Evolutionary conservation across 306 rosid species (phyloP).

Genomic region (Echinosophora koreensis): DNA sequence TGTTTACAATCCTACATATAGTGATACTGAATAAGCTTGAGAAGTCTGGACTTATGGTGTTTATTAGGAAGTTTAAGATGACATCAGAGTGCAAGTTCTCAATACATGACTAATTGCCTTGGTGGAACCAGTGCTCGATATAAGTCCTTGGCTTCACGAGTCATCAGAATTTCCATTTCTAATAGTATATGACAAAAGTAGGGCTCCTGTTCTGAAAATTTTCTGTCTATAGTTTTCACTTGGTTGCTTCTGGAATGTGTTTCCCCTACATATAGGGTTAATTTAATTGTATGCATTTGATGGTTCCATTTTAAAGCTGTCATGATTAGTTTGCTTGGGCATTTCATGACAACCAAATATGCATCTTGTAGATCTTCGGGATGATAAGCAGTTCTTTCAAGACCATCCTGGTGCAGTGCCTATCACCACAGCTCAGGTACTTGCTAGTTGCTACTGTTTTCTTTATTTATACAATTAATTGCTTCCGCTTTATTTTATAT

Average conservation of each 20-base stretch:
- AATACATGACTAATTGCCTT: slow-evolving; percentile 26
- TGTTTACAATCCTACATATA: slow-evolving; percentile 21
- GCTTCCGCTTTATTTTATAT: slow-evolving; percentile 3
- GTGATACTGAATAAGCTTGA: slow-evolving; percentile 25
- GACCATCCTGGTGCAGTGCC: slow-evolving; percentile 94
- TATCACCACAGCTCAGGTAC: slow-evolving; percentile 89
- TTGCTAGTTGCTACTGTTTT: slow-evolving; percentile 35
- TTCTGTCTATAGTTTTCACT: slow-evolving; percentile 15
- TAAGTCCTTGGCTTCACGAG: slow-evolving; percentile 6
- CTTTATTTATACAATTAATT: slow-evolving; percentile 2
- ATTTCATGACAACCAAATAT: slow-evolving; percentile 50
- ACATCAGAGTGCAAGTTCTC: slow-evolving; percentile 19
- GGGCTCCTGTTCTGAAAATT: slow-evolving; percentile 16
- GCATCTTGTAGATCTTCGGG: slow-evolving; percentile 83
- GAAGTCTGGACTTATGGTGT: slow-evolving; percentile 25
- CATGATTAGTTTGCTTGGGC: slow-evolving; percentile 30
- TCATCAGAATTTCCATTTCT: slow-evolving; percentile 20
- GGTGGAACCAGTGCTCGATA: slow-evolving; percentile 16
- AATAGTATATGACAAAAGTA: slow-evolving; percentile 4
- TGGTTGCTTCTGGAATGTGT: slow-evolving; percentile 33
- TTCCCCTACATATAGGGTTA: slow-evolving; percentile 4
- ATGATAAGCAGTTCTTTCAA: slow-evolving; percentile 80
- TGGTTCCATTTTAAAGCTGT: neutral
- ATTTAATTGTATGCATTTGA: slow-evolving; percentile 32
- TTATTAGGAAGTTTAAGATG: slow-evolving; percentile 31